phyloP scores from a whole-genome alignment of 176 grass and related monocot genomes.

The Oryza officinalis region DNA sequence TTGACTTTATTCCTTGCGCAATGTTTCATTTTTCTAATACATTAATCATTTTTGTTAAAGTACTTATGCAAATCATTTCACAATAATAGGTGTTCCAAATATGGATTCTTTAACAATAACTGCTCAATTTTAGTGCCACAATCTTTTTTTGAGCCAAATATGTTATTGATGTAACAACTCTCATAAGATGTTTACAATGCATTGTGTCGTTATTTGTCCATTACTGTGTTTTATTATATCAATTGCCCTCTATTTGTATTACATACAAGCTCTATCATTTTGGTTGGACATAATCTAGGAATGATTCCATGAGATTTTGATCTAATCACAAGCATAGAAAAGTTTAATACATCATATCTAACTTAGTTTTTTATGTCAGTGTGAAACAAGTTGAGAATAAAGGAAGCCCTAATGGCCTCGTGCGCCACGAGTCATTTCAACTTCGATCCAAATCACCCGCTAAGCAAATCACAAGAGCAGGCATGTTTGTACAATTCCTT shows the following conservation, averaged over 20 bases:
- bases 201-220: background rate
- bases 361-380: slow-evolving; percentile 40
- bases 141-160: background rate
- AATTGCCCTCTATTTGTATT: background rate
- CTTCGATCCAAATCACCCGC: slow-evolving; percentile 21
- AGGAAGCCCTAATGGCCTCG: slow-evolving; percentile 36
- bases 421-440: slow-evolving; percentile 44
- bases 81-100: background rate
- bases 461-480: slow-evolving; percentile 40
- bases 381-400: slow-evolving; percentile 35
- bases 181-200: background rate
- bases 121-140: background rate
- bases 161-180: background rate
- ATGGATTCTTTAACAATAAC: background rate
- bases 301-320: background rate
- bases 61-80: background rate
- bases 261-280: background rate
- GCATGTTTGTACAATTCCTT: slow-evolving; percentile 41
- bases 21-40: background rate
- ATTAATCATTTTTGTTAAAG: background rate
- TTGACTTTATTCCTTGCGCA: background rate
- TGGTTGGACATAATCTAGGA: background rate
- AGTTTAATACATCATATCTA: background rate
- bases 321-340: background rate
- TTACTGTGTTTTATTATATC: background rate